Evolutionary conservation across 2,329 filamentous ascomycete species (phyloP).

Genomic region (Magnaporthiopsis incrustans): DNA sequence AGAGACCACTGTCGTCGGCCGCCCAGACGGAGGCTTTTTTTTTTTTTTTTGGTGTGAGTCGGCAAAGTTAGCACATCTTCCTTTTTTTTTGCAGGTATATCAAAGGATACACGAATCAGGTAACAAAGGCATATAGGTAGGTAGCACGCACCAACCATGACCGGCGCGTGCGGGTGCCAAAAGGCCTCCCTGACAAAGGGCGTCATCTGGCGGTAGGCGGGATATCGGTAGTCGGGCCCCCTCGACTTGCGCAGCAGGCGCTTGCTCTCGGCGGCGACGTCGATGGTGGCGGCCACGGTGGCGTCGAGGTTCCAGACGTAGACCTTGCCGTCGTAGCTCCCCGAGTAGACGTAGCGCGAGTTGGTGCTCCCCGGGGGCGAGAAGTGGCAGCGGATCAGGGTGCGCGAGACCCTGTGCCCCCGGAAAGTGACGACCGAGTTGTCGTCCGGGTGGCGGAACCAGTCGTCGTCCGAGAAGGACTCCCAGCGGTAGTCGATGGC

Average conservation of each 20-base stretch:
- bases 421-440: constrained; percentile 91
- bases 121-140: constrained; percentile 13
- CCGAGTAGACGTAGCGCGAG: constrained; percentile 86
- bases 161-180: constrained; percentile 80
- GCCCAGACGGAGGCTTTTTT: constrained; percentile 70
- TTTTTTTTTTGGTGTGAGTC: constrained; percentile 22
- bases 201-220: constrained; percentile 16
- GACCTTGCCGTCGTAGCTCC: constrained; percentile 81
- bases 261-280: constrained; percentile 50
- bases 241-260: background rate
- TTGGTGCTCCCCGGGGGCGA: constrained; percentile 80
- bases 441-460: constrained; percentile 70
- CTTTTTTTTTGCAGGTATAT: background rate
- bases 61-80: background rate
- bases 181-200: constrained; percentile 81
- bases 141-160: constrained; percentile 64
- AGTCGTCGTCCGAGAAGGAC: constrained; percentile 55
- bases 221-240: background rate
- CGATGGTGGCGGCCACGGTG: constrained; percentile 67
- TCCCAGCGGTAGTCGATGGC: constrained; percentile 74
- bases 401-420: constrained; percentile 81
- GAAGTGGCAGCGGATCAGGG: constrained; percentile 92
- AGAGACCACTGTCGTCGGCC: constrained; percentile 62
- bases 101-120: no score
- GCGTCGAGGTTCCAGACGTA: constrained; percentile 89